Percentiles rank a stretch among this genome's conserved stretches.
Evolutionary conservation across 2,329 filamentous ascomycete species (phyloP).

Genomic region (Hymenoscyphus occultus): DNA sequence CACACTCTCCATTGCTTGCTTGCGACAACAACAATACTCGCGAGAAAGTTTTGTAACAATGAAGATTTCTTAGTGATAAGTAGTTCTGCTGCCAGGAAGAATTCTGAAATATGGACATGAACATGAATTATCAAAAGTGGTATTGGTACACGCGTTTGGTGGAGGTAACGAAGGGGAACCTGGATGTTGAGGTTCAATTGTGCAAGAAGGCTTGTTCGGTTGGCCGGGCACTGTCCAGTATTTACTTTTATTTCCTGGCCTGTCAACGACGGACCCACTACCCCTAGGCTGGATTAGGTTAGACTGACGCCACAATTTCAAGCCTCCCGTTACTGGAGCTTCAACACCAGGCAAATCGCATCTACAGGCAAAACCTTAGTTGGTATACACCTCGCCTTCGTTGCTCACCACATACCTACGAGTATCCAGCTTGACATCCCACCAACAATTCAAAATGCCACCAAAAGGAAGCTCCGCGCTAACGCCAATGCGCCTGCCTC

Average conservation of each 20-base stretch:
- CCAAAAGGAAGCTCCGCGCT: slow-evolving; percentile 35
- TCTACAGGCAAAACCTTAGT: not conserved
- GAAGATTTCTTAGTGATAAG: not conserved
- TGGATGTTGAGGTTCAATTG: not conserved
- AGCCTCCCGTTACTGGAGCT: not conserved
- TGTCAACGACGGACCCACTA: not conserved
- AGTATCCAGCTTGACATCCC: not conserved
- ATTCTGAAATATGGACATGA: slow-evolving; percentile 17
- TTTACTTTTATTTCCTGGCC: slow-evolving; percentile 21
- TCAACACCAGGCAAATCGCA: slow-evolving; percentile 5
- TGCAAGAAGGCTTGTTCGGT: not conserved
- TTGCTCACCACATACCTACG: not conserved
- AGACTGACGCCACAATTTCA: slow-evolving; percentile 26
- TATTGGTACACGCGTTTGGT: not conserved
- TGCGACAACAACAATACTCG: not conserved
- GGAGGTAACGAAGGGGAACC: not conserved
- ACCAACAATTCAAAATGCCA: slow-evolving; percentile 29
- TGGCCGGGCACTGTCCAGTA: slow-evolving; percentile 12
- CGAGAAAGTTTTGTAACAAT: slow-evolving; percentile 8
- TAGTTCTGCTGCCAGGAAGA: not conserved
- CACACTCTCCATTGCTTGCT: slow-evolving; percentile 14
- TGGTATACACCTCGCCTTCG: not conserved
- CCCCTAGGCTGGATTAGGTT: slow-evolving; percentile 10
- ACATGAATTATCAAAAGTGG: slow-evolving; percentile 5
- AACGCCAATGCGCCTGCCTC: slow-evolving; percentile 46